Evolutionary conservation across 2,329 filamentous ascomycete species (phyloP).

Genomic region (Xylariales sp.): DNA sequence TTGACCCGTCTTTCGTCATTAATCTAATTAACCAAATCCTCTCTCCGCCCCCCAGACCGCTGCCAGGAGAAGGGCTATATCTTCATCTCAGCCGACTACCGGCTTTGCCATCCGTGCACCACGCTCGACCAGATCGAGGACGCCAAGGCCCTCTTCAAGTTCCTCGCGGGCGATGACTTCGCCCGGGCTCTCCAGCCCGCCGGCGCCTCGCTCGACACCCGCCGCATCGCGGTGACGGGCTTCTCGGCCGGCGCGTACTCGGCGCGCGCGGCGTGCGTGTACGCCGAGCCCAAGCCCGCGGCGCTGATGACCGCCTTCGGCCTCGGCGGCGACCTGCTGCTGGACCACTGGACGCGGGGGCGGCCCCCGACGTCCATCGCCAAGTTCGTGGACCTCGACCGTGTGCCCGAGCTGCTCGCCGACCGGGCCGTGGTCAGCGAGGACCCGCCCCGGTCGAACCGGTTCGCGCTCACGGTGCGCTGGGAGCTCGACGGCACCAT

Average conservation of each 20-base stretch:
- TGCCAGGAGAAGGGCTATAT: slow-evolving; percentile 5
- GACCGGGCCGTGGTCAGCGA: slow-evolving; percentile 2
- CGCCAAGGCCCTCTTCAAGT: slow-evolving; percentile 1
- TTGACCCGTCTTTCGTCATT: too few relatives aligned
- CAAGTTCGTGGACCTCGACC: background rate
- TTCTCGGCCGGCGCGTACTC: slow-evolving; percentile 3
- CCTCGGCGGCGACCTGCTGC: slow-evolving; percentile 3
- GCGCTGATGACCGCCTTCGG: slow-evolving; percentile 5
- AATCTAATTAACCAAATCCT: too few relatives aligned
- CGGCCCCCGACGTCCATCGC: background rate
- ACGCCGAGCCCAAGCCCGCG: background rate
- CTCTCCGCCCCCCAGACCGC: too few relatives aligned
- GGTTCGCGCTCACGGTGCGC: slow-evolving; percentile 5
- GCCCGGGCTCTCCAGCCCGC: background rate
- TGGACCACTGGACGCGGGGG: slow-evolving; percentile 3
- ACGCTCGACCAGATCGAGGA: slow-evolving; percentile 3
- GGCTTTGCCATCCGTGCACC: slow-evolving; percentile 3
- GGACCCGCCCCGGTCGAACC: background rate
- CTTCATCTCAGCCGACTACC: slow-evolving; percentile 5
- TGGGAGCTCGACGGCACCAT: slow-evolving; percentile 5
- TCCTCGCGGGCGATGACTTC: background rate
- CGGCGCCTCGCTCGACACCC: background rate
- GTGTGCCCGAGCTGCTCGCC: slow-evolving; percentile 1
- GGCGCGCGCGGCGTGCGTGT: slow-evolving; percentile 3
- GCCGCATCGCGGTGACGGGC: slow-evolving; percentile 2